Base-by-base conservation (phyloP, 495 filamentous ascomycete genomes). In the Entonaema liquescens region DNA sequence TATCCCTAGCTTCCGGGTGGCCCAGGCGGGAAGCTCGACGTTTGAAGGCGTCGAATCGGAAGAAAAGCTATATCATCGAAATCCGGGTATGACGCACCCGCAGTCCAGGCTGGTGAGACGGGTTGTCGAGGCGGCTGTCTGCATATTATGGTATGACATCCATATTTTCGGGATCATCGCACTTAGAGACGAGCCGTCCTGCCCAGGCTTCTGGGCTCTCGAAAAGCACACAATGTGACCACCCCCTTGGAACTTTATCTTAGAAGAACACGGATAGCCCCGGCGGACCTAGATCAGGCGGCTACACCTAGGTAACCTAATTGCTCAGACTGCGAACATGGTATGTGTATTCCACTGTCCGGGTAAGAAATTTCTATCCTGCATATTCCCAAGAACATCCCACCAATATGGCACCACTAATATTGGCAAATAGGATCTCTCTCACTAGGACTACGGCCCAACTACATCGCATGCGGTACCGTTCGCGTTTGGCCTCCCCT, bases 61-160 rank as follows among this genome's bases (percentile, higher is more conserved):
- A 72, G 59, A 64, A 33, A 54, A 25, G 50, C 26, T 25, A 47
- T 52, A 29, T 17, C 59, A 40, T 54, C 47, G 26, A 59, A 67
- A 33, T 38, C 68, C 56, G 56, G 50, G 56, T 65, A 72, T 65
- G 65, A 65, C 60, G 38, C 44, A 63, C 35, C 55, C 21, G 56
- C 49, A 52, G 54, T 38, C 56, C 49, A 65, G 29, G 33, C 56
- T 59, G 25, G 55, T 65, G 68, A 31, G 60, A 72, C 65, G 60
- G 54, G 56, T 64, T 72, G 59, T 68, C 62, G 65, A 68, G 56
- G 57, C 70, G 65, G 70, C 61, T 44, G 49, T 65, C 60, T 28
- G 55, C 65, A 72, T 72, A 56, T 35, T 36, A 57, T 33, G 69
- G 59, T 61, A 61, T 62, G 60, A 58, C 56, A 50, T 17, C 52